A percentile compares a stretch with the other conserved stretches of the same genome.
phyloP scores from a whole-genome alignment of 352 stramenopile genomes.

The Globisporangium echinulatum region DNA sequence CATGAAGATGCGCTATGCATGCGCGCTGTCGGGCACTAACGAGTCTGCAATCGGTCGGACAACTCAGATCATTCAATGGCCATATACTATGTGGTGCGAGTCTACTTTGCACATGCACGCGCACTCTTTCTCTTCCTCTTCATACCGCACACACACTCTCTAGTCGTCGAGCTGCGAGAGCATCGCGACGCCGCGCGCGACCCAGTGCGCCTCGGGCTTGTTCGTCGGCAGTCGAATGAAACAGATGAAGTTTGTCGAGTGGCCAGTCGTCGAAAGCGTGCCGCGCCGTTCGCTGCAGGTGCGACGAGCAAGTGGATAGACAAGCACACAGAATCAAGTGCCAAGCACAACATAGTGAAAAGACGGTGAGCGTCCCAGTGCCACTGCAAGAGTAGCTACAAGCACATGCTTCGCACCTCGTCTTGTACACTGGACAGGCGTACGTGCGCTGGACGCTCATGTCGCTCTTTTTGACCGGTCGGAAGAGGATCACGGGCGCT shows the following conservation, averaged over 20 bases:
- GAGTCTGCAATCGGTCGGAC: too few species aligned
- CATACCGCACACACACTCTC: background rate
- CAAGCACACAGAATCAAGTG: background rate
- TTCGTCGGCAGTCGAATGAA: slow-evolving; percentile 87
- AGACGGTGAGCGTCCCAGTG: too few species aligned
- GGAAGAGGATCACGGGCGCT: slow-evolving; percentile 82
- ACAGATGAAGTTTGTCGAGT: slow-evolving; percentile 94
- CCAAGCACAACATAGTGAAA: too few species aligned
- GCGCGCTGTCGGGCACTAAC: too few species aligned
- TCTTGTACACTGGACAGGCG: slow-evolving; percentile 94
- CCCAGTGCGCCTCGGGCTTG: slow-evolving; percentile 85
- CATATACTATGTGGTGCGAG: too few species aligned
- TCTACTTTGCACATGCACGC: too few species aligned
- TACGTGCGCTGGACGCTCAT: slow-evolving; percentile 71
- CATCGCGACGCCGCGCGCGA: slow-evolving; percentile 91
- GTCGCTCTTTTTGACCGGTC: slow-evolving; percentile 69
- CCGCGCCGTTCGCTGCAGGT: slow-evolving; percentile 75
- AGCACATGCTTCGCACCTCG: slow-evolving; percentile 30
- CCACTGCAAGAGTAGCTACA: background rate
- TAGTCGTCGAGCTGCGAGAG: slow-evolving; percentile 88
- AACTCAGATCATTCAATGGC: too few species aligned
- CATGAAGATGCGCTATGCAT: too few species aligned
- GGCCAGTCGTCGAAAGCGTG: slow-evolving; percentile 90
- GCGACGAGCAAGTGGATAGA: background rate
- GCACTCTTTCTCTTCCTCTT: background rate